Conservation (phyloP, 306 rosid genomes). For the Rosa chinensis region DNA sequence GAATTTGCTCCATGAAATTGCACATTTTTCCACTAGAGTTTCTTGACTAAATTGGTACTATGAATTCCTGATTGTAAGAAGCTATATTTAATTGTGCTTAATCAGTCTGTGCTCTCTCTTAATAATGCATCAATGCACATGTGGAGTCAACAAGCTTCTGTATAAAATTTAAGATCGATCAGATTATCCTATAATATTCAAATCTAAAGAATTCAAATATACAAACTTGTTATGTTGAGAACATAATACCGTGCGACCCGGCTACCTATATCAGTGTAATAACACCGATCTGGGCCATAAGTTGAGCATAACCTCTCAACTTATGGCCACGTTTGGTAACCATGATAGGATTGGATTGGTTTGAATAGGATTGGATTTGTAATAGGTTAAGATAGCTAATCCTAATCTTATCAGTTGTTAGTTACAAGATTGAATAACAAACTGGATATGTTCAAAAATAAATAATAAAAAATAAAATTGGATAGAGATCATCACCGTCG, state of each 20-base stretch:
- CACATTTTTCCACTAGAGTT: not conserved
- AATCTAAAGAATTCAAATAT: not conserved
- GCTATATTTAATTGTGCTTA: not conserved
- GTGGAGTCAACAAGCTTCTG: not conserved
- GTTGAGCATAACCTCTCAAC: not conserved
- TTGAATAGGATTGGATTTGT: no score
- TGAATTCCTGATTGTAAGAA: not conserved
- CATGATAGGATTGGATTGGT: no score
- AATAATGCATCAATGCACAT: not conserved
- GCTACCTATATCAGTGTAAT: constrained; percentile 44
- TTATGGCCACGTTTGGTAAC: not conserved
- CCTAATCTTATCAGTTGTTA: no score
- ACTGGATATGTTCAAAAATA: no score
- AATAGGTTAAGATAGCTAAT: no score
- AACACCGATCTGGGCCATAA: constrained; percentile 31
- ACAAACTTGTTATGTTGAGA: not conserved
- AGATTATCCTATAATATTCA: not conserved
- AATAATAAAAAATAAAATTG: no score
- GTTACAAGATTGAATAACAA: no score
- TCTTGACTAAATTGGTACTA: not conserved
- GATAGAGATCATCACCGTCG: no score
- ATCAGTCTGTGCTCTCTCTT: not conserved
- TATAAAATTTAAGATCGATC: not conserved
- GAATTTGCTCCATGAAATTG: not conserved
- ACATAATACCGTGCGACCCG: constrained; percentile 1